Evolutionary conservation across 306 rosid species (phyloP).

Genomic region (Macrotyloma uniflorum): DNA sequence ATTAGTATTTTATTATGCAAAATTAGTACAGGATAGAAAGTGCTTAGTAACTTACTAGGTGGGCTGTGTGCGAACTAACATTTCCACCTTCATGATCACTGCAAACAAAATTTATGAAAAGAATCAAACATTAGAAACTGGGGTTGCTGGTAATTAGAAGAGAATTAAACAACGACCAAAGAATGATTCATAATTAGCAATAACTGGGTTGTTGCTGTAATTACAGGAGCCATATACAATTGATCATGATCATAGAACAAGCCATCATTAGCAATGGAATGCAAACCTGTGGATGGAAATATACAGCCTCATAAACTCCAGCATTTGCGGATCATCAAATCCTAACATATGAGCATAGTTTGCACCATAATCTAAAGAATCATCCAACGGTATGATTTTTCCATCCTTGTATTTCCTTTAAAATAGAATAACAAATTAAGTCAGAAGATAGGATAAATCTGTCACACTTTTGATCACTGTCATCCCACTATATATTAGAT

Average conservation of each 20-base stretch:
- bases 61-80: slow-evolving; percentile 98
- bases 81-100: slow-evolving; percentile 99
- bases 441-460: slow-evolving; percentile 27
- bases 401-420: slow-evolving; percentile 92
- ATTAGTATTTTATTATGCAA: slow-evolving; percentile 10
- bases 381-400: slow-evolving; percentile 63
- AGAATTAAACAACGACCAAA: background rate
- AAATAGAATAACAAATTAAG: slow-evolving; percentile 26
- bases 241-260: background rate
- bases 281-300: slow-evolving; percentile 92
- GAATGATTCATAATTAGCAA: no score
- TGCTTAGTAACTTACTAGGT: slow-evolving; percentile 64
- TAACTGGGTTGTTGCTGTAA: background rate
- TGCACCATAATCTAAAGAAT: slow-evolving; percentile 94
- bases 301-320: slow-evolving; percentile 96
- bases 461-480: slow-evolving; percentile 15
- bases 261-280: slow-evolving; percentile 14
- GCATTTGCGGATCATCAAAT: slow-evolving; percentile 85
- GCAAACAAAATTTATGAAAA: slow-evolving; percentile 43
- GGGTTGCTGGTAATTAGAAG: background rate
- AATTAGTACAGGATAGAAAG: slow-evolving; percentile 26
- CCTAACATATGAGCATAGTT: slow-evolving; percentile 94
- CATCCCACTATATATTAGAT: slow-evolving; percentile 8
- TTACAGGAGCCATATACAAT: slow-evolving; percentile 20
- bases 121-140: slow-evolving; percentile 17